Conservation (phyloP, 23 red algal genomes). For the Cyanidioschyzon merolae region DNA sequence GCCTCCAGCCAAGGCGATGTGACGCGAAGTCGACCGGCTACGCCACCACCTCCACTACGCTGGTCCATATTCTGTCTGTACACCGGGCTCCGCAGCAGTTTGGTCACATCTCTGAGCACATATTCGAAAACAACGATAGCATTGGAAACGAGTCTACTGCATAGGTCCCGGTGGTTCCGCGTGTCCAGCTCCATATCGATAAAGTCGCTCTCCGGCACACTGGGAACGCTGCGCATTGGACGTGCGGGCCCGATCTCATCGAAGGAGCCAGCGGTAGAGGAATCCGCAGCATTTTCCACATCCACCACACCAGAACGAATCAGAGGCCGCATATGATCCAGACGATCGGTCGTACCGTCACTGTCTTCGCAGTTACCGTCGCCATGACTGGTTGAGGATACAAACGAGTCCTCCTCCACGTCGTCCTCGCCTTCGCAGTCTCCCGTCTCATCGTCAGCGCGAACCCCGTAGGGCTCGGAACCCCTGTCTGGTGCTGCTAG, state of each 20-base stretch:
- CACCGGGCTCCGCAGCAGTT: not conserved
- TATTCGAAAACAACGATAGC: slow-evolving; percentile 7
- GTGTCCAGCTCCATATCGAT: not conserved
- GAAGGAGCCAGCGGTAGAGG: not conserved
- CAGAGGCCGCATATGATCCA: slow-evolving; percentile 8
- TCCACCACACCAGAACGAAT: not conserved
- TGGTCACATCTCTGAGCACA: not conserved
- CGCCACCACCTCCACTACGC: not conserved
- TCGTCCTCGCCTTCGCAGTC: not conserved
- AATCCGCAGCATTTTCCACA: not conserved
- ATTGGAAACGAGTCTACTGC: not conserved
- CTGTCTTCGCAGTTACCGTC: not conserved
- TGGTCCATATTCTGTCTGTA: not conserved
- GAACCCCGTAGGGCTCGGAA: not conserved
- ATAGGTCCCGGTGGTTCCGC: not conserved
- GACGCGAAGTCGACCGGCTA: not conserved
- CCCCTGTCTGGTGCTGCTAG: not conserved
- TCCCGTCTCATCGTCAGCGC: too few species aligned
- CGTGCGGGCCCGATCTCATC: not conserved
- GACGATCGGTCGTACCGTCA: not conserved
- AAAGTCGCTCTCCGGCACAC: not conserved
- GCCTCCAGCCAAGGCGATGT: slow-evolving; percentile 53
- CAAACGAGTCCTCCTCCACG: slow-evolving; percentile 8
- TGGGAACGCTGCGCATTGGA: not conserved
- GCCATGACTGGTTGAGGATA: not conserved